Evolutionary conservation across 1,284 basidiomycete genomes (phyloP).

Genomic region (Violaceomyces palustris): DNA sequence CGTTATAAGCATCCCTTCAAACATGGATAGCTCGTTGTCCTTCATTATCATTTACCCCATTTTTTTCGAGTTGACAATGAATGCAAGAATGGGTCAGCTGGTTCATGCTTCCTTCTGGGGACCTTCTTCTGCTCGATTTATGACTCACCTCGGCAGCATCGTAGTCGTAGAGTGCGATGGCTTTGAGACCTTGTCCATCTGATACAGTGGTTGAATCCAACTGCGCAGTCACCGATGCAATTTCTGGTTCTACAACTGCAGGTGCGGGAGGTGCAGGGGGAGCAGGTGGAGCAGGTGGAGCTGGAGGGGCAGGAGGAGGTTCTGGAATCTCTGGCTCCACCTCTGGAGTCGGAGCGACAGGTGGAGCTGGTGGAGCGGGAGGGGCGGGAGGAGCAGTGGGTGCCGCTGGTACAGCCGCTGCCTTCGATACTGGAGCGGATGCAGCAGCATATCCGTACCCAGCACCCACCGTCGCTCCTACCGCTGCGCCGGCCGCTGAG

Average conservation of each 20-base stretch:
- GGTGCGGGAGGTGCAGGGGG: conserved; percentile 17
- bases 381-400: conserved; percentile 5
- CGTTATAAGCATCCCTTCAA: conserved; percentile 40
- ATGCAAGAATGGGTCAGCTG: no score
- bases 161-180: conserved; percentile 45
- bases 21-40: conserved; percentile 46
- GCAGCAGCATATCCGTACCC: not conserved
- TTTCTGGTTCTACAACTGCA: conserved; percentile 1
- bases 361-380: conserved; percentile 6
- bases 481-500: not conserved
- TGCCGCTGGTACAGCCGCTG: not conserved
- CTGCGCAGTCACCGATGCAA: conserved; percentile 12
- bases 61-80: no score
- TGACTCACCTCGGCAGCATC: conserved; percentile 46
- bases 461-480: not conserved
- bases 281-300: conserved; percentile 23
- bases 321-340: not conserved
- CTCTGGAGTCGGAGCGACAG: conserved; percentile 17
- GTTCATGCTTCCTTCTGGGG: no score
- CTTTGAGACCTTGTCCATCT: conserved; percentile 17
- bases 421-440: not conserved
- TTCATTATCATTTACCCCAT: no score
- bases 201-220: conserved; percentile 13
- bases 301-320: conserved; percentile 6
- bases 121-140: no score